Evolutionary conservation across 1,139 yeast genomes (phyloP).

Genomic region (Keqinozyma sinolaborantium): DNA sequence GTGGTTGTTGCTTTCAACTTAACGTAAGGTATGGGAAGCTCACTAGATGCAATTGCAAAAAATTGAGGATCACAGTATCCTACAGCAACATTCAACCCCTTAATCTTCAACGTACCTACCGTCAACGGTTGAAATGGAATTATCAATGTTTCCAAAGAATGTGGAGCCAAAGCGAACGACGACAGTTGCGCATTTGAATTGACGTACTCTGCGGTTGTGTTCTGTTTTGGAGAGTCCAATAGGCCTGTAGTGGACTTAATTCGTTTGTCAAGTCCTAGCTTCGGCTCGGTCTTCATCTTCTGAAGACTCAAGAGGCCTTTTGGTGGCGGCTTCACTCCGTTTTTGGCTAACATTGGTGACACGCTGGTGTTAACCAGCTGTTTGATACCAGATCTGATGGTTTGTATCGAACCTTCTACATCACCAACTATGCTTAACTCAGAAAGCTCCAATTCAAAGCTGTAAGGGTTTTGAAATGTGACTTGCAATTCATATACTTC

Average conservation of each 20-base stretch:
- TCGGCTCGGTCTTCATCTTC: neutral
- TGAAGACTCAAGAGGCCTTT: neutral
- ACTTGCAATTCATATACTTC: constrained; percentile 54
- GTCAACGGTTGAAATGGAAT: constrained; percentile 33
- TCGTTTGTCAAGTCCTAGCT: neutral
- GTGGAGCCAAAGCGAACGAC: constrained; percentile 21
- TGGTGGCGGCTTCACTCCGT: neutral
- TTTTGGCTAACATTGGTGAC: neutral
- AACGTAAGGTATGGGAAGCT: constrained; percentile 8
- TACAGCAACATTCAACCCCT: constrained; percentile 28
- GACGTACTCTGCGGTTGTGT: neutral
- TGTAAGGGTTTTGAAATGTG: constrained; percentile 75
- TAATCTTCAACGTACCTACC: constrained; percentile 27
- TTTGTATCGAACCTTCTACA: constrained; percentile 23
- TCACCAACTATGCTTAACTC: constrained; percentile 45
- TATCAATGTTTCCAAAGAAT: constrained; percentile 27
- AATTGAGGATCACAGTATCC: constrained; percentile 27
- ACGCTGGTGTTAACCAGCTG: neutral
- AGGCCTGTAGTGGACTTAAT: neutral
- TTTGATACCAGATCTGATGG: constrained; percentile 14
- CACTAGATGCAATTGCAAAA: constrained; percentile 28
- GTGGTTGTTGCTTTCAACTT: constrained; percentile 4
- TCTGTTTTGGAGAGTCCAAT: neutral
- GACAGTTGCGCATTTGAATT: neutral
- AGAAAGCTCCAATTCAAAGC: constrained; percentile 64